phyloP scores from a whole-genome alignment of 2,329 filamentous ascomycete genomes.

The Colletotrichum zoysiae region DNA sequence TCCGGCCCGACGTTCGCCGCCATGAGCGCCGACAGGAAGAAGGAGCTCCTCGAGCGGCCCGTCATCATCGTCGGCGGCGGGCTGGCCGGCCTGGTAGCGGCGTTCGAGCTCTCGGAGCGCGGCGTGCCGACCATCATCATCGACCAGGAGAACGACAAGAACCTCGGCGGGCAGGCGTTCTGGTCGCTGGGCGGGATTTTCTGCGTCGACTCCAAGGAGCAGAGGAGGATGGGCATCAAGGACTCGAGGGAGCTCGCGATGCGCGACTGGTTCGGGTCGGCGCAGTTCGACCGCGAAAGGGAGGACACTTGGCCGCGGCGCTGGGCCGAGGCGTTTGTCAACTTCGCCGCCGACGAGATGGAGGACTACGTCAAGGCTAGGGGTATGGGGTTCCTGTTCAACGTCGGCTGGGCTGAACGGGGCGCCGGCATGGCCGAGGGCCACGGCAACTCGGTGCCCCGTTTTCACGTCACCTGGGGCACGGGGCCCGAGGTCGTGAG shows the following conservation, averaged over 20 bases:
- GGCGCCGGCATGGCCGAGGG: conserved; percentile 67
- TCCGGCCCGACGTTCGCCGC: conserved; percentile 33
- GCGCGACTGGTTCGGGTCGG: conserved; percentile 70
- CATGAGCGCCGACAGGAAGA: conserved; percentile 28
- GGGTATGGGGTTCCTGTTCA: conserved; percentile 65
- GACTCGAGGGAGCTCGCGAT: conserved; percentile 69
- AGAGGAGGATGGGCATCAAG: conserved; percentile 69
- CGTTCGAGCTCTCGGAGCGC: conserved; percentile 66
- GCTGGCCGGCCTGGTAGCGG: conserved; percentile 70
- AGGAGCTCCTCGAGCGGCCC: conserved; percentile 48
- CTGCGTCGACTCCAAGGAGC: conserved; percentile 67
- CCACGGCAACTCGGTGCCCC: conserved; percentile 72
- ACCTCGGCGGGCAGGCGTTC: conserved; percentile 72
- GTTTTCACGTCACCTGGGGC: conserved; percentile 74
- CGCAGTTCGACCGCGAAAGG: conserved; percentile 67
- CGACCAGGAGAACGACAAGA: conserved; percentile 70
- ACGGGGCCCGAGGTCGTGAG: conserved; percentile 71
- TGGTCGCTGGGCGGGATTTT: conserved; percentile 74
- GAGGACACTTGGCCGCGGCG: conserved; percentile 70
- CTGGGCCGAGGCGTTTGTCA: conserved; percentile 74
- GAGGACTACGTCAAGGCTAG: conserved; percentile 67
- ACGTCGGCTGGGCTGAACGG: conserved; percentile 72
- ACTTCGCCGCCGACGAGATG: conserved; percentile 71
- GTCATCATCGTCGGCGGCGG: conserved; percentile 70
- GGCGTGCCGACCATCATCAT: conserved; percentile 64